phyloP scores from a whole-genome alignment of 2,329 filamentous ascomycete species.

The Zalaria obscura region DNA sequence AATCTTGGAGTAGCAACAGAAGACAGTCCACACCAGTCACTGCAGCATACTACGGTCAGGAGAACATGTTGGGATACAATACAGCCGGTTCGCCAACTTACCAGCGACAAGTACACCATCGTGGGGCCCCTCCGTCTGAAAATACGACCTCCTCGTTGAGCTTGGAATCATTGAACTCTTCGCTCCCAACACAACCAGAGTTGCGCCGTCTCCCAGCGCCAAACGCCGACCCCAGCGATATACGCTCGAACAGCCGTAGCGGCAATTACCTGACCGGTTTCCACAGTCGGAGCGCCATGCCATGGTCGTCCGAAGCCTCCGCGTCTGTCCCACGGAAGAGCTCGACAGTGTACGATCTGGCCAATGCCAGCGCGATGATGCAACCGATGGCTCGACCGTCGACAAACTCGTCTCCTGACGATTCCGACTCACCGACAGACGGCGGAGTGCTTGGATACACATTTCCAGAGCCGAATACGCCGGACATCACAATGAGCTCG shows the following conservation, averaged over 20 bases:
- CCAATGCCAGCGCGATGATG: constrained; percentile 4
- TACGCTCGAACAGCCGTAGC: no score
- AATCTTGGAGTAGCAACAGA: no score
- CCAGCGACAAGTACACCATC: no score
- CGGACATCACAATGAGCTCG: background rate
- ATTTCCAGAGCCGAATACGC: background rate
- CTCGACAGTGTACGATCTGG: constrained; percentile 2
- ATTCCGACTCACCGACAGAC: background rate
- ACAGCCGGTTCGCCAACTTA: no score
- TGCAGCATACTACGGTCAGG: no score
- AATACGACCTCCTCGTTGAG: constrained; percentile 6
- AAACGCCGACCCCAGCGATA: background rate
- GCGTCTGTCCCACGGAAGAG: no score
- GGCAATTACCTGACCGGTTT: no score
- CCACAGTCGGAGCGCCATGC: no score
- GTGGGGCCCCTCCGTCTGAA: no score
- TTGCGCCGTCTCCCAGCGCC: constrained; percentile 16
- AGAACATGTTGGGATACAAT: no score
- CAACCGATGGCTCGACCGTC: constrained; percentile 1
- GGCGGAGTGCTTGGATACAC: constrained; percentile 5
- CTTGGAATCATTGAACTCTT: constrained; percentile 19
- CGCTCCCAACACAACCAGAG: constrained; percentile 17
- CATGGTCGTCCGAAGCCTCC: no score
- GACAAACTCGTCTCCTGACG: background rate
- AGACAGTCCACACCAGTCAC: no score